These are phyloP conservation scores for Tetrapisispora namnaoensis DNA, from an alignment of 805 yeast genomes.

Conservation along the genomic window DNA sequence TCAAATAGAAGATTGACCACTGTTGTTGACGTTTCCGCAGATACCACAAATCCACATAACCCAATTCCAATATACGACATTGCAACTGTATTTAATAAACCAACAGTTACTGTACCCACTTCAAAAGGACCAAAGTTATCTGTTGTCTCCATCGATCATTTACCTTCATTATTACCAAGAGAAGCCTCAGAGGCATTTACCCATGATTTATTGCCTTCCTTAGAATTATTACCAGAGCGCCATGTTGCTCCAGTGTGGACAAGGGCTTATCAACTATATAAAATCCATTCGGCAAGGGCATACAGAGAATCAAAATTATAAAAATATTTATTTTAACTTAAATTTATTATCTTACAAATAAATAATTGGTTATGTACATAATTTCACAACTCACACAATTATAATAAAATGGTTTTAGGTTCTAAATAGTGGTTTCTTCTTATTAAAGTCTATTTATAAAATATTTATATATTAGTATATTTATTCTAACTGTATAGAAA, in stretches of 20 bases:
- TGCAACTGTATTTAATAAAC: slow-evolving; percentile 85
- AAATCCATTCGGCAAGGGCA: slow-evolving; percentile 75
- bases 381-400: neutral
- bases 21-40: slow-evolving; percentile 96
- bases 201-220: slow-evolving; percentile 78
- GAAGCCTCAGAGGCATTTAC: slow-evolving; percentile 93
- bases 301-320: slow-evolving; percentile 37
- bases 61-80: slow-evolving; percentile 90
- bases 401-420: neutral
- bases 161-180: slow-evolving; percentile 92
- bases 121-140: slow-evolving; percentile 76
- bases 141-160: slow-evolving; percentile 91
- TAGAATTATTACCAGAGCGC: slow-evolving; percentile 76
- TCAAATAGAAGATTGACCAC: slow-evolving; percentile 72
- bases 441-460: slow-evolving; percentile 13
- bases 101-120: slow-evolving; percentile 78
- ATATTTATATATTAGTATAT: neutral
- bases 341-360: neutral
- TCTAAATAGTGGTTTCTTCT: neutral
- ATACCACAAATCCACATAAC: slow-evolving; percentile 96
- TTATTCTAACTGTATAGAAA: slow-evolving; percentile 49
- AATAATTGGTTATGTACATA: neutral
- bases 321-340: neutral
- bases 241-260: slow-evolving; percentile 83
- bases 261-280: slow-evolving; percentile 74